Evolutionary conservation across 2,329 filamentous ascomycete genomes (phyloP).

Genomic region (Curvularia eragrostidis): DNA sequence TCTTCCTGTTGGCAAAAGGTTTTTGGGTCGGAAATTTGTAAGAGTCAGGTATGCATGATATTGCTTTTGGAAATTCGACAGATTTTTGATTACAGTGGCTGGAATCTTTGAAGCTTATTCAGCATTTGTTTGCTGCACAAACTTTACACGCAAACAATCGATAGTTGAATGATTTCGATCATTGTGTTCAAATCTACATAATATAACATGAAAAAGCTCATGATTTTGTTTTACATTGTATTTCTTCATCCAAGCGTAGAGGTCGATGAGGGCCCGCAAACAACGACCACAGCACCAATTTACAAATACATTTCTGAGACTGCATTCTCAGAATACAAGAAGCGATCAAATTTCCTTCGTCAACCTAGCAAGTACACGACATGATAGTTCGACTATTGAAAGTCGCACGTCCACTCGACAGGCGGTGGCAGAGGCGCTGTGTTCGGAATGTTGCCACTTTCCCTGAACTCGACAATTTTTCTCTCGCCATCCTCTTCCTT

Average conservation of each 20-base stretch:
- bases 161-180: background rate
- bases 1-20: background rate
- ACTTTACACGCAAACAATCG: too few relatives aligned
- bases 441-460: constrained; percentile 44
- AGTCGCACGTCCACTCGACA: constrained; percentile 34
- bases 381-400: constrained; percentile 10
- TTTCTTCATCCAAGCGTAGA: background rate
- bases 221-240: background rate
- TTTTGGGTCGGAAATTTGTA: background rate
- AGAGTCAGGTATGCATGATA: background rate
- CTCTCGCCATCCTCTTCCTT: constrained; percentile 32
- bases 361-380: background rate
- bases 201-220: background rate
- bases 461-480: constrained; percentile 42
- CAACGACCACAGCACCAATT: background rate
- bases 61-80: background rate
- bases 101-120: background rate
- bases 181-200: background rate
- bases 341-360: background rate
- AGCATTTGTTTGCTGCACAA: background rate
- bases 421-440: constrained; percentile 31
- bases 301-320: background rate
- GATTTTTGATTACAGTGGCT: background rate
- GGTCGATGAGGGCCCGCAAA: background rate
- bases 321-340: background rate